Conservation (phyloP, 768 basidiomycete genomes). For the Scleroderma citrinum region DNA sequence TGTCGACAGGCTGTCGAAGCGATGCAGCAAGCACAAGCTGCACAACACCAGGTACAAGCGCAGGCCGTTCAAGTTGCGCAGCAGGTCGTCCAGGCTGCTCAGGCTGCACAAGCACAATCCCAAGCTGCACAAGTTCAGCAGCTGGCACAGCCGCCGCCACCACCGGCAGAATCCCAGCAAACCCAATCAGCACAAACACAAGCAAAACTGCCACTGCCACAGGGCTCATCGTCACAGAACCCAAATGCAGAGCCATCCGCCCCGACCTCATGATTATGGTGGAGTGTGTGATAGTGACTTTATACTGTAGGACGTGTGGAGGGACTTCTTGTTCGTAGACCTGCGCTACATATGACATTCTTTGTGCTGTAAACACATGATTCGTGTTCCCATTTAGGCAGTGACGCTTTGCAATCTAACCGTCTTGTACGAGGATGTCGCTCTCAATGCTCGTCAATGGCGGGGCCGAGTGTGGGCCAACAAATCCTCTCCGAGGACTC, state of each 20-base stretch:
- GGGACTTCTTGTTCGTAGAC: too few relatives aligned
- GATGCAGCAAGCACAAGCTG: conserved; percentile 24
- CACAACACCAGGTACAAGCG: conserved; percentile 16
- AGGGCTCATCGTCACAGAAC: neutral
- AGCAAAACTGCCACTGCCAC: neutral
- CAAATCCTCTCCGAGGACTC: conserved; percentile 75
- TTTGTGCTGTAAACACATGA: neutral
- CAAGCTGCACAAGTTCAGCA: neutral
- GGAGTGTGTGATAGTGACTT: too few relatives aligned
- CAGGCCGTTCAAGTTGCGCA: conserved; percentile 10
- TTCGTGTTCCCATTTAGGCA: neutral
- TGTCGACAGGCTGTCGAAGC: conserved; percentile 47
- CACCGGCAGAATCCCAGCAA: neutral
- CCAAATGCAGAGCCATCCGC: neutral
- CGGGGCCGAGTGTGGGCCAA: conserved; percentile 79
- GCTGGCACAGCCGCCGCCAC: neutral
- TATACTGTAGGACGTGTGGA: too few relatives aligned
- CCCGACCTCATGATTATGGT: too few relatives aligned
- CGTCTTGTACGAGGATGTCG: conserved; percentile 46
- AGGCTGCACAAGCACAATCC: neutral
- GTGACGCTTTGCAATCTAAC: neutral
- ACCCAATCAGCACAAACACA: too few relatives aligned
- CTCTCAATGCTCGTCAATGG: conserved; percentile 68
- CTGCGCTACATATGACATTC: too few relatives aligned
- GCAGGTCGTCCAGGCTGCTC: neutral